Percentiles rank a stretch among this genome's conserved stretches.
Conservation (phyloP, 305 asterid genomes). For the Solanum hybrid region DNA sequence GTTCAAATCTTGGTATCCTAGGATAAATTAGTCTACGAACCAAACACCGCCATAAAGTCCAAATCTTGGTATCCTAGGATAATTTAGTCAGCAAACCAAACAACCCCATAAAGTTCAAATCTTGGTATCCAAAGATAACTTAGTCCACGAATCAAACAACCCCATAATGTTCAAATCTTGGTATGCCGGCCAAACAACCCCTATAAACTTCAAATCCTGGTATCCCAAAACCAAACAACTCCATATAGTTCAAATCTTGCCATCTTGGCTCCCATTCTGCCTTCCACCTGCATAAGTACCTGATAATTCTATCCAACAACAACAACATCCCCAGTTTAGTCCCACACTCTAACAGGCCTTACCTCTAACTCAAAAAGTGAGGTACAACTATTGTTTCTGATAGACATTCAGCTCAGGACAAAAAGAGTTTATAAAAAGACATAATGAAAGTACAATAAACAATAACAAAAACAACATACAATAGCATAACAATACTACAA, state of each 20-base stretch:
- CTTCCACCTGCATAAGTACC: neutral
- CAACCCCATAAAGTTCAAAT: neutral
- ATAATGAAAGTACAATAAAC: neutral
- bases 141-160: neutral
- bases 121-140: neutral
- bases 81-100: neutral
- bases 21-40: neutral
- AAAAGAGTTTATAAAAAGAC: accelerated
- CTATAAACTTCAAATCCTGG: neutral
- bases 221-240: neutral
- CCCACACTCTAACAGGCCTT: neutral
- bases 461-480: neutral
- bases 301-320: neutral
- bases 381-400: neutral
- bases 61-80: neutral
- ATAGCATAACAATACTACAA: neutral
- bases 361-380: neutral
- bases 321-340: neutral
- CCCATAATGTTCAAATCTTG: neutral
- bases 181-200: neutral
- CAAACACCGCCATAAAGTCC: neutral
- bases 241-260: neutral
- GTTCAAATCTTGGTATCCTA: neutral
- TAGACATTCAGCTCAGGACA: neutral
- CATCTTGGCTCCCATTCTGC: neutral